These are phyloP conservation scores for Physcomitrium patens DNA, from an alignment of 225 moss, liverwort and hornwort species.

Conservation along the genomic window DNA sequence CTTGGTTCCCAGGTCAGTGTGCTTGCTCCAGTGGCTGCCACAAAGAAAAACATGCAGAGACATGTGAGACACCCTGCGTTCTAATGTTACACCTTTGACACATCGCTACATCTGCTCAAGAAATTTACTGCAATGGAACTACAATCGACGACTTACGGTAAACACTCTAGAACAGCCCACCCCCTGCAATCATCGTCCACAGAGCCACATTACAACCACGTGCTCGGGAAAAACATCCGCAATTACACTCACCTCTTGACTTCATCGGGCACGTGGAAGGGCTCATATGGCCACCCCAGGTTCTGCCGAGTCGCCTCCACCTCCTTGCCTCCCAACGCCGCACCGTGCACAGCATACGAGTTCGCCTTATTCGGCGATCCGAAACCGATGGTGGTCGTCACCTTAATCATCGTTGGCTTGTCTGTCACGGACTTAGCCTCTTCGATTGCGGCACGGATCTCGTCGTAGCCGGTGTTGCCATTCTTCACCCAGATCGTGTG, in stretches of 20 bases:
- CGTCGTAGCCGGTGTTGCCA: conserved; percentile 69
- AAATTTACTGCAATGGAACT: no score
- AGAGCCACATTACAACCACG: no score
- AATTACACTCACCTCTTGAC: conserved; percentile 40
- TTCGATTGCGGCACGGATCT: conserved; percentile 69
- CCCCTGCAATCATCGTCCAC: no score
- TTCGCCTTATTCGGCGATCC: conserved; percentile 34
- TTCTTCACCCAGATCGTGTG: conserved; percentile 26
- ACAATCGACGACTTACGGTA: no score
- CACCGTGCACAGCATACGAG: conserved; percentile 59
- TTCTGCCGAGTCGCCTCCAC: conserved; percentile 70
- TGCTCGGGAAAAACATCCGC: background rate
- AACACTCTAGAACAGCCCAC: no score
- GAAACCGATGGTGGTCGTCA: conserved; percentile 71
- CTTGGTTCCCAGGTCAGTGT: conserved; percentile 47
- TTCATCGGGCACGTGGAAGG: conserved; percentile 73
- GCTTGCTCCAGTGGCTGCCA: conserved; percentile 69
- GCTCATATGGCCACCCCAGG: conserved; percentile 69
- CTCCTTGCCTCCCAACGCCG: conserved; percentile 69
- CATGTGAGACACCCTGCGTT: no score
- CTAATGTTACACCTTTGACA: no score
- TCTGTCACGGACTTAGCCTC: conserved; percentile 78
- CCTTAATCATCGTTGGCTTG: conserved; percentile 76
- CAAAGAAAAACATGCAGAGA: no score
- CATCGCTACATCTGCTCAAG: no score